Conservation (phyloP, 768 basidiomycete genomes). For the Podaxis sp. region DNA sequence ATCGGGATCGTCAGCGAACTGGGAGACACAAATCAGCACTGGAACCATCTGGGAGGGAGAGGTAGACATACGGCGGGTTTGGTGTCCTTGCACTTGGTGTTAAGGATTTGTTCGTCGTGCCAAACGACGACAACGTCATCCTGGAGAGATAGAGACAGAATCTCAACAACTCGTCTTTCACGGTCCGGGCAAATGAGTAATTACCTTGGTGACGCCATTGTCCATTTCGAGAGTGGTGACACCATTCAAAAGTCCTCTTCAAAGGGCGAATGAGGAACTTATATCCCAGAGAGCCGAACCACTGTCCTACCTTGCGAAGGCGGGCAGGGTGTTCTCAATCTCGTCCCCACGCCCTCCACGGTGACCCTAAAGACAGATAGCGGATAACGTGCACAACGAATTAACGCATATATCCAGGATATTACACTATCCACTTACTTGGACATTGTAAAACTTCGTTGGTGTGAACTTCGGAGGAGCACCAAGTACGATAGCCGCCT, state of each 20-base stretch:
- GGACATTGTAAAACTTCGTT: slow-evolving; percentile 17
- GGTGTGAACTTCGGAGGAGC: neutral
- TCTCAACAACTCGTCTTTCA: neutral
- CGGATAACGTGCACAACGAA: neutral
- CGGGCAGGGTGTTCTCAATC: slow-evolving; percentile 69
- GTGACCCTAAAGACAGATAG: slow-evolving; percentile 51
- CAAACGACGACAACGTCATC: slow-evolving; percentile 79
- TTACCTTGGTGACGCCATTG: slow-evolving; percentile 72
- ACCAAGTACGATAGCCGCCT: slow-evolving; percentile 1
- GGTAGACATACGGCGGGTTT: slow-evolving; percentile 49
- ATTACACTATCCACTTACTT: slow-evolving; percentile 16
- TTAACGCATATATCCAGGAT: neutral
- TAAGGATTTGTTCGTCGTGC: slow-evolving; percentile 70
- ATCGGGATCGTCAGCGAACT: slow-evolving; percentile 57
- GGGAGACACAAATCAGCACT: slow-evolving; percentile 14
- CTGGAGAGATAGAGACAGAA: slow-evolving; percentile 32
- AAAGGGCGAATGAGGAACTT: slow-evolving; percentile 12
- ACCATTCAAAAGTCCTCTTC: slow-evolving; percentile 73
- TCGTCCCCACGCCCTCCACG: slow-evolving; percentile 77
- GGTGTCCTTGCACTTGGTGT: slow-evolving; percentile 72
- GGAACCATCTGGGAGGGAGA: neutral
- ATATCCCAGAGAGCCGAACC: neutral
- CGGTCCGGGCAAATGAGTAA: slow-evolving; percentile 6
- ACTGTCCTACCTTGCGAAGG: slow-evolving; percentile 67
- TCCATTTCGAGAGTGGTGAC: slow-evolving; percentile 78